A percentile compares a stretch with the other conserved stretches of the same genome.
phyloP scores from a whole-genome alignment of 1,139 yeast genomes.

The Arxiozyma bovina region DNA sequence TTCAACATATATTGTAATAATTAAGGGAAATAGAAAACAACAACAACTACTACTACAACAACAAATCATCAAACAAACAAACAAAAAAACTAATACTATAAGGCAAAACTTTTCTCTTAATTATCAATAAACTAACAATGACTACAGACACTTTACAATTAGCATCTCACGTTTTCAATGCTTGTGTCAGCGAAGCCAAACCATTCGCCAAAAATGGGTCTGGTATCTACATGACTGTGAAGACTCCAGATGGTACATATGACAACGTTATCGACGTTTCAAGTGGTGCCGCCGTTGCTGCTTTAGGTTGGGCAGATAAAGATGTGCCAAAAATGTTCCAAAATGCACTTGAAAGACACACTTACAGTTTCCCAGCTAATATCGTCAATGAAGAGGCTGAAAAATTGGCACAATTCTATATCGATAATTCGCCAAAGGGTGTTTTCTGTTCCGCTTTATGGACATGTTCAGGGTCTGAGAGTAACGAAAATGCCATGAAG shows the following conservation, averaged over 20 bases:
- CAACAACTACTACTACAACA: too few relatives aligned
- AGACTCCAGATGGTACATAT: conserved; percentile 39
- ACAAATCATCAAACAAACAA: too few relatives aligned
- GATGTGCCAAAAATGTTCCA: conserved; percentile 42
- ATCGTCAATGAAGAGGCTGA: conserved; percentile 41
- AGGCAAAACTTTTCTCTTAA: too few relatives aligned
- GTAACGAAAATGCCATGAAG: conserved; percentile 52
- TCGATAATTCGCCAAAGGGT: conserved; percentile 45
- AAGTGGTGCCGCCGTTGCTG: conserved; percentile 62
- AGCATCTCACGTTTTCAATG: conserved; percentile 34
- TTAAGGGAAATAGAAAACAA: too few relatives aligned
- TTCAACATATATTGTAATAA: too few relatives aligned
- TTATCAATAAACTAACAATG: neutral
- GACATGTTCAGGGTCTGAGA: conserved; percentile 52
- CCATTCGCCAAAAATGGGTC: conserved; percentile 42
- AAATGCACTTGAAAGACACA: conserved; percentile 40
- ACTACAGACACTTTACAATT: conserved; percentile 7
- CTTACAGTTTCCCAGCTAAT: conserved; percentile 41
- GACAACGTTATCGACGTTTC: conserved; percentile 42
- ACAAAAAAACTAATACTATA: too few relatives aligned
- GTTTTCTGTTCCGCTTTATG: conserved; percentile 43
- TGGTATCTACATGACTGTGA: conserved; percentile 42
- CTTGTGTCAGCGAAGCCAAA: conserved; percentile 34
- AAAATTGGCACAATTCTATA: conserved; percentile 44
- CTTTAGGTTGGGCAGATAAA: conserved; percentile 51